phyloP scores from a whole-genome alignment of 2,329 filamentous ascomycete species.

The Hawksworthiomyces lignivorus region DNA sequence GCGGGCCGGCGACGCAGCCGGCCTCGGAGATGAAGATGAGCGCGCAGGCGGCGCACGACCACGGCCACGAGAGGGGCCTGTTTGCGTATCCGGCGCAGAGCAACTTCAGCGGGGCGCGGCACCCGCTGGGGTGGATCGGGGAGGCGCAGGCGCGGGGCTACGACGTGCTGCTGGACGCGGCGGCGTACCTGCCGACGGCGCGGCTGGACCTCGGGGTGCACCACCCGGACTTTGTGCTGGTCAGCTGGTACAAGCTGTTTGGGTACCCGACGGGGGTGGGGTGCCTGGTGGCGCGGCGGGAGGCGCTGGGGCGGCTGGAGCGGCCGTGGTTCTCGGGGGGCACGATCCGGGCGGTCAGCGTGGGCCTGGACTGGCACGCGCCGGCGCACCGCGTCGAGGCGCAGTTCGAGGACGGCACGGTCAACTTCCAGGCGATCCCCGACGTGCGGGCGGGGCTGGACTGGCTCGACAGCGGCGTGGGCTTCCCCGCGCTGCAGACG shows the following conservation, averaged over 20 bases:
- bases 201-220: conserved; percentile 25
- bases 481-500: conserved; percentile 21
- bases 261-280: conserved; percentile 34
- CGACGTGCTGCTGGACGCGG: conserved; percentile 33
- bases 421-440: conserved; percentile 32
- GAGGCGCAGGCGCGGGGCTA: conserved; percentile 29
- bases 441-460: conserved; percentile 30
- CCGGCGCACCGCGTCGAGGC: conserved; percentile 20
- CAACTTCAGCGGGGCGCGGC: conserved; percentile 36
- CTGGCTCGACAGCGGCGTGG: conserved; percentile 24
- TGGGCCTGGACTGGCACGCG: conserved; percentile 24
- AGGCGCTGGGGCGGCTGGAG: conserved; percentile 23
- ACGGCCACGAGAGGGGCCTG: conserved; percentile 20
- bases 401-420: conserved; percentile 33
- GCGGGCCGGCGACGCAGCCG: too few species aligned
- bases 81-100: conserved; percentile 40
- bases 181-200: conserved; percentile 31
- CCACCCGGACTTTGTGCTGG: conserved; percentile 30
- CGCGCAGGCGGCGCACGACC: too few species aligned
- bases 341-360: conserved; percentile 27
- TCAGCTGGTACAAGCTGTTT: conserved; percentile 36
- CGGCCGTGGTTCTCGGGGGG: conserved; percentile 34
- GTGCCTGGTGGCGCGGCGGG: conserved; percentile 27
- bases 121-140: conserved; percentile 29
- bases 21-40: too few species aligned